Percentiles rank a stretch among this genome's conserved stretches.
Conservation (phyloP, 2,329 filamentous ascomycete genomes). For the Botrytis fragariae region DNA sequence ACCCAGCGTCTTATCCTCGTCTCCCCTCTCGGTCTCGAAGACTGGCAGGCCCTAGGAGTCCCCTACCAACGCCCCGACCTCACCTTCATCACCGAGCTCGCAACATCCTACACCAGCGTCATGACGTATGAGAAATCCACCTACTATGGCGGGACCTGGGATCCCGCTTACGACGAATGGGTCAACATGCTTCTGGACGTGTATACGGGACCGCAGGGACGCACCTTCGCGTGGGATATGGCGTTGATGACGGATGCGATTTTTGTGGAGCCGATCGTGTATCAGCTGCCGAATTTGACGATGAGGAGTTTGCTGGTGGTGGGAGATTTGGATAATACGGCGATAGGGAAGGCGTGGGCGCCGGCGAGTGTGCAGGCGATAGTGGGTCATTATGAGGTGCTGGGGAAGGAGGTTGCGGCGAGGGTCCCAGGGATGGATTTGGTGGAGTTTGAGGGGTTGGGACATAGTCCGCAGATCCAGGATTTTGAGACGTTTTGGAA, state of each 20-base stretch:
- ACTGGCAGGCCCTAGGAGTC: conserved; percentile 47
- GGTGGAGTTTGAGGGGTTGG: conserved; percentile 48
- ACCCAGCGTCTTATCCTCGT: conserved; percentile 48
- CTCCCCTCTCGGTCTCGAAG: conserved; percentile 53
- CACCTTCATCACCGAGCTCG: conserved; percentile 41
- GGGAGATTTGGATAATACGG: conserved; percentile 38
- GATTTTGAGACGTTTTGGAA: conserved; percentile 40
- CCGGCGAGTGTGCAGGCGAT: conserved; percentile 42
- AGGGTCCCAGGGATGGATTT: conserved; percentile 45
- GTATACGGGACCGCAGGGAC: conserved; percentile 44
- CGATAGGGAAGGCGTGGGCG: conserved; percentile 53
- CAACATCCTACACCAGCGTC: conserved; percentile 45
- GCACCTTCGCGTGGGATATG: conserved; percentile 22
- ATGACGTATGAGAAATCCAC: conserved; percentile 43
- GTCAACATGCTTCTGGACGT: conserved; percentile 53
- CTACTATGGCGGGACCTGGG: conserved; percentile 50
- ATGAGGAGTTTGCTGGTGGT: conserved; percentile 23
- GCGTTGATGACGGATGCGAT: conserved; percentile 18
- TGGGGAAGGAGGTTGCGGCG: conserved; percentile 47
- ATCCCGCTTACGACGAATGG: conserved; percentile 50
- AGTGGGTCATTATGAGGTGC: conserved; percentile 49
- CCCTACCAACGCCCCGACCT: conserved; percentile 46
- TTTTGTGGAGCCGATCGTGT: conserved; percentile 18
- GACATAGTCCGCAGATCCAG: conserved; percentile 54
- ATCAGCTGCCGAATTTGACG: conserved; percentile 19